Conservation (phyloP, 805 yeast species). For the Starmerella lactis-condensi region DNA sequence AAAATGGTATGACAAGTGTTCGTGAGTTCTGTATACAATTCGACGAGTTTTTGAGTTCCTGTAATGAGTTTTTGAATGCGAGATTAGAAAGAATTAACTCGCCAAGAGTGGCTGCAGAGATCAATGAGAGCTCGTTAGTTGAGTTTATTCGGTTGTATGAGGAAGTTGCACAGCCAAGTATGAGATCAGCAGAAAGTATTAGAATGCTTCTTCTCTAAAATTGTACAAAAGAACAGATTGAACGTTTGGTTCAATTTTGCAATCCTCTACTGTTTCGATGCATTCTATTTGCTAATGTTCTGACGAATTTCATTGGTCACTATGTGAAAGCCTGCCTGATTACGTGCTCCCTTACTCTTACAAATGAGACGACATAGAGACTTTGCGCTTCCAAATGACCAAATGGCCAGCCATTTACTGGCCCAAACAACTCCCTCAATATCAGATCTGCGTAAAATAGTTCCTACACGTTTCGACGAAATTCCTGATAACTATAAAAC, state of each 20-base stretch:
- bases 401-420: too few relatives aligned
- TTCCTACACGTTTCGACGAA: conserved; percentile 5
- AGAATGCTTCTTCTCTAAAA: conserved; percentile 4
- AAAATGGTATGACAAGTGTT: conserved; percentile 4
- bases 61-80: conserved; percentile 19
- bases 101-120: conserved; percentile 21
- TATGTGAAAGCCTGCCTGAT: too few relatives aligned
- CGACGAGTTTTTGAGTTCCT: conserved; percentile 23
- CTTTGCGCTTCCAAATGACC: too few relatives aligned
- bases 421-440: neutral
- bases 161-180: conserved; percentile 11
- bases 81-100: conserved; percentile 20
- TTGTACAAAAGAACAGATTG: too few relatives aligned
- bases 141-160: conserved; percentile 21
- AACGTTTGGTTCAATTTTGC: too few relatives aligned
- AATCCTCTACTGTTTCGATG: too few relatives aligned
- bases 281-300: too few relatives aligned
- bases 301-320: too few relatives aligned
- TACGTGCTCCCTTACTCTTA: too few relatives aligned
- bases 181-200: conserved; percentile 10
- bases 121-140: conserved; percentile 19
- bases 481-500: conserved; percentile 5
- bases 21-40: conserved; percentile 10
- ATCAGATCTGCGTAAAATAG: neutral
- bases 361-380: too few relatives aligned